Evolutionary conservation across 2,329 filamentous ascomycete species (phyloP).

Genomic region (Venturia aucupariae): DNA sequence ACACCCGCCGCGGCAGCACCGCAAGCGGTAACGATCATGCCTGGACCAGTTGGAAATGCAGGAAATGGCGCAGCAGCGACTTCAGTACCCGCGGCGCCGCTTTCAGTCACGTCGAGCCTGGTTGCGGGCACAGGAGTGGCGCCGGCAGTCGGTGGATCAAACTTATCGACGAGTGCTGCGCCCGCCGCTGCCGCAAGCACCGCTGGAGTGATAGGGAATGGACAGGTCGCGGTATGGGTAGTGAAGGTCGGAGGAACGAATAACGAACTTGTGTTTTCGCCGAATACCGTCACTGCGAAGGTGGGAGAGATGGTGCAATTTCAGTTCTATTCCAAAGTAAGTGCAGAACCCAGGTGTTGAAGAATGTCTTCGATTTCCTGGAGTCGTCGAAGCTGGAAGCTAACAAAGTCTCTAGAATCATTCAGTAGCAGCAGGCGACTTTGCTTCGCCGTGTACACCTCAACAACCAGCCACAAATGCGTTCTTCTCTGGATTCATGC

Average conservation of each 20-base stretch:
- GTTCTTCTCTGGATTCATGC: constrained; percentile 58
- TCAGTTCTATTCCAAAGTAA: constrained; percentile 41
- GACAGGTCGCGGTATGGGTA: constrained; percentile 11
- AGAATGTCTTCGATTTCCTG: neutral
- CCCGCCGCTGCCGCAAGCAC: neutral
- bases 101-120: neutral
- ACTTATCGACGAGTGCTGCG: neutral
- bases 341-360: neutral
- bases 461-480: constrained; percentile 39
- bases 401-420: constrained; percentile 46
- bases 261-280: constrained; percentile 48
- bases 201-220: neutral
- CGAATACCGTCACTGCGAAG: constrained; percentile 54
- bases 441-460: constrained; percentile 60
- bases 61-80: constrained; percentile 6
- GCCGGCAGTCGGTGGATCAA: neutral
- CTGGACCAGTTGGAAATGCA: neutral
- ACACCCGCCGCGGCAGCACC: neutral
- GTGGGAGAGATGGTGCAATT: constrained; percentile 49
- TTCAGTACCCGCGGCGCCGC: neutral
- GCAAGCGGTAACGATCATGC: neutral
- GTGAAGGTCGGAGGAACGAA: constrained; percentile 13
- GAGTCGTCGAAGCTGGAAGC: neutral
- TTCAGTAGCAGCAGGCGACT: constrained; percentile 69
- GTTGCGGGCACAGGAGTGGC: neutral